Conservation (phyloP, 129 eudicot genomes). For the Pulicaria dysenterica region DNA sequence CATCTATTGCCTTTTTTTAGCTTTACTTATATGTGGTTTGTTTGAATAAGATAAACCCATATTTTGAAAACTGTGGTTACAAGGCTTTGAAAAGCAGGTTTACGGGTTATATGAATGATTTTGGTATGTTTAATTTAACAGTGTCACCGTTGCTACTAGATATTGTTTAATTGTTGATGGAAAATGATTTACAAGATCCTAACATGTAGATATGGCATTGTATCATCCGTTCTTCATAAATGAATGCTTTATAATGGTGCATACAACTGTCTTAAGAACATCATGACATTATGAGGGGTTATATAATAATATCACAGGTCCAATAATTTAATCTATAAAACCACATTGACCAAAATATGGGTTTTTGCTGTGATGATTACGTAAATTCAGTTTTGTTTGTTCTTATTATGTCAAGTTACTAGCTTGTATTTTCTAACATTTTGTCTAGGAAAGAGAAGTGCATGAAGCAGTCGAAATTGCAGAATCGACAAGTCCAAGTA, state of each 20-base stretch:
- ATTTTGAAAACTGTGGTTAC: constrained; percentile 22
- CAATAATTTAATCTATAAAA: not conserved
- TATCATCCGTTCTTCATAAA: not conserved
- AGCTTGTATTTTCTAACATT: constrained; percentile 18
- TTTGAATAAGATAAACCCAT: not conserved
- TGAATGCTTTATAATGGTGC: not conserved
- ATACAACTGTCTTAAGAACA: constrained; percentile 1
- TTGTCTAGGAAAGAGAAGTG: constrained; percentile 46
- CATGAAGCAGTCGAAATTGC: constrained; percentile 44
- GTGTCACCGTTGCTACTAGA: not conserved
- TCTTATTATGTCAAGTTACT: constrained; percentile 13
- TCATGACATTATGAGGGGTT: not conserved
- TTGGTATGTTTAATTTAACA: not conserved
- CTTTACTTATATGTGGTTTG: not conserved
- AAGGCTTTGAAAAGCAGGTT: constrained; percentile 8
- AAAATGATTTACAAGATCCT: not conserved
- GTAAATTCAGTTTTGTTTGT: constrained; percentile 1
- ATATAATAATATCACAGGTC: not conserved
- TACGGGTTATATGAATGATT: not conserved
- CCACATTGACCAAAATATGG: constrained; percentile 28
- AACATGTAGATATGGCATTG: not conserved
- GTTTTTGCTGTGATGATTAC: not conserved
- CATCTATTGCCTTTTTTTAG: constrained; percentile 2
- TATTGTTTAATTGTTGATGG: not conserved
- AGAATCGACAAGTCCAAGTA: constrained; percentile 37